A percentile compares a stretch with the other conserved stretches of the same genome.
Evolutionary conservation across 495 filamentous ascomycete genomes (phyloP).

Genomic region (Schizothecium vesticola): DNA sequence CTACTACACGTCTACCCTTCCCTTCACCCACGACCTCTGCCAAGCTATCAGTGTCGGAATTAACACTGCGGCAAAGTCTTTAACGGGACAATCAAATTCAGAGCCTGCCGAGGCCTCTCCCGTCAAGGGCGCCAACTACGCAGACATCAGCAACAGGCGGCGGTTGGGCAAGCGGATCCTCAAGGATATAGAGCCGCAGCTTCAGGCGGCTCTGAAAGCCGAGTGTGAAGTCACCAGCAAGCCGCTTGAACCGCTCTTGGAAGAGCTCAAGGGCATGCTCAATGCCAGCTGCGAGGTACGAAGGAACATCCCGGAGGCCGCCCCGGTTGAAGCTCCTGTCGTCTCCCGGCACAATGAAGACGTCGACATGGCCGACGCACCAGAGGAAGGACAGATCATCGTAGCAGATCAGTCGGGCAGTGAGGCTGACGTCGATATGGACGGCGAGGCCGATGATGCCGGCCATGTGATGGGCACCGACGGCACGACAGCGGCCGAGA

Average conservation of each 20-base stretch:
- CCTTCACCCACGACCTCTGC: constrained; percentile 68
- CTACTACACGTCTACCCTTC: constrained; percentile 67
- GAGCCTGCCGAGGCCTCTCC: constrained; percentile 25
- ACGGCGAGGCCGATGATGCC: constrained; percentile 14
- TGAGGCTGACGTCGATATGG: constrained; percentile 15
- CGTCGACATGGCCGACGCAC: constrained; percentile 44
- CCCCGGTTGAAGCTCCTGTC: constrained; percentile 18
- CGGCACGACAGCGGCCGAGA: constrained; percentile 7
- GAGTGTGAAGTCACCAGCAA: constrained; percentile 72
- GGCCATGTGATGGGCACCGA: constrained; percentile 19
- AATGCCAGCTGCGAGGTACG: constrained; percentile 50
- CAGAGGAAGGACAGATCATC: constrained; percentile 39
- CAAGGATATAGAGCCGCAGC: constrained; percentile 65
- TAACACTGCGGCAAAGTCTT: constrained; percentile 35
- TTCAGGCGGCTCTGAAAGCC: constrained; percentile 71
- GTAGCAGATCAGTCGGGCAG: constrained; percentile 31
- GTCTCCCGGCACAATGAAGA: constrained; percentile 30
- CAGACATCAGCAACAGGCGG: constrained; percentile 44
- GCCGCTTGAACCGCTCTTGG: constrained; percentile 61
- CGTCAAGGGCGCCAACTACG: constrained; percentile 31
- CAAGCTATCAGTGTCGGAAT: constrained; percentile 64
- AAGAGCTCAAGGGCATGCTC: constrained; percentile 67
- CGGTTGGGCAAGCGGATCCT: constrained; percentile 77
- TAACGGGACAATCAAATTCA: constrained; percentile 18
- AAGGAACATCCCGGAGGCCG: constrained; percentile 27